Conservation (phyloP, 257 asterid genomes). For the Nicotiana obtusifolia region DNA sequence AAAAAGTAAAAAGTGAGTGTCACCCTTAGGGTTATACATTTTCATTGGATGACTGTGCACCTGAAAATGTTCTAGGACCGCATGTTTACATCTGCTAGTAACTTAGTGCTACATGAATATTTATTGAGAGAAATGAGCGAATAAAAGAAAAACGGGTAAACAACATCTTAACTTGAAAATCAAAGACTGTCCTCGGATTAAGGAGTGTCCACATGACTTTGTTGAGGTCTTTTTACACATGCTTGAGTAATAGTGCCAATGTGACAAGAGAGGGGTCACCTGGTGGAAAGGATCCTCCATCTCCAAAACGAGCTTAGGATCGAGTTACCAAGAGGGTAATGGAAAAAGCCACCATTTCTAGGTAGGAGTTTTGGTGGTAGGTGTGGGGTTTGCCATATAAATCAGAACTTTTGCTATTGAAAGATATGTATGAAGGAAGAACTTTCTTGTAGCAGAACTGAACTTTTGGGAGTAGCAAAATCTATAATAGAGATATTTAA, state of each 20-base stretch:
- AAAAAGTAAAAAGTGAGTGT: neutral
- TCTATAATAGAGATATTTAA: neutral
- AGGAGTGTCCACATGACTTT: neutral
- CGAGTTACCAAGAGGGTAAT: neutral
- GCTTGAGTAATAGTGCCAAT: neutral
- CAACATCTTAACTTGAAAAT: neutral
- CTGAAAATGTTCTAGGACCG: neutral
- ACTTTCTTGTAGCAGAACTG: neutral
- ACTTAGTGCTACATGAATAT: neutral
- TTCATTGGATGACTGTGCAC: neutral
- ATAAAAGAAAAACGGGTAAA: neutral
- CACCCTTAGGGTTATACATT: neutral
- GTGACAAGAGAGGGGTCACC: neutral
- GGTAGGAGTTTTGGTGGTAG: neutral
- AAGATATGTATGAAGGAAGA: neutral
- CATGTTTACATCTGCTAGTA: neutral
- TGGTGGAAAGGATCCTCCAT: neutral
- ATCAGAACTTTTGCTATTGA: neutral
- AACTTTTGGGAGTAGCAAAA: neutral
- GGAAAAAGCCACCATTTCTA: neutral
- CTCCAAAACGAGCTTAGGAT: neutral
- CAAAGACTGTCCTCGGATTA: neutral
- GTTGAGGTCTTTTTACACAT: neutral
- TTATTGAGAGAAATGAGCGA: neutral
- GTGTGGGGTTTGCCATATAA: neutral